Evolutionary conservation across 2,329 filamentous ascomycete genomes (phyloP), one percentile per base, ranked within the genome.

Genomic region (Trematosphaeria pertusa): DNA sequence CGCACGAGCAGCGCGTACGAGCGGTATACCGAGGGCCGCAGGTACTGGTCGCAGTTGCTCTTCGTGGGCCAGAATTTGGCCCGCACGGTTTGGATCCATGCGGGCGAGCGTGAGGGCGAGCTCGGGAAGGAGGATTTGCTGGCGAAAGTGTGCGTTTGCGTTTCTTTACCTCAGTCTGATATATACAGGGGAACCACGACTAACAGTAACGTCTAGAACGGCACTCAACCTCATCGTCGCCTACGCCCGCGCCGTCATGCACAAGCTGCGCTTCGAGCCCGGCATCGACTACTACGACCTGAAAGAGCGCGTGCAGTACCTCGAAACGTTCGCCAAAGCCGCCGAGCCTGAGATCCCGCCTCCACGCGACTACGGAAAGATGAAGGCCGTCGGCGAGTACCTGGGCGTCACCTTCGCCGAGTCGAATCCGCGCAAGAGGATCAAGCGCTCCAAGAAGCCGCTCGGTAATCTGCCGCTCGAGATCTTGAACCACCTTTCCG

Each of bases 381-480:
- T 86, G 75, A 89, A 91, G 72, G 73, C 76, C 2, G 69, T 81
- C 1, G 89, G 89, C 35, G 85, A 89, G 64, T 89, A 88, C 55
- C 80, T 95, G 0, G 90, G 90, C 3, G 71, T 95, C 5, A 84
- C 87, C 0, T 89, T 93, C 62, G 88, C 89, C 4, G 80, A 84
- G 47, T 88, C 85, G 41, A 94, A 94, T 72, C 90, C 90, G 0
- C 81, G 88, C 46, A 91, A 91, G 74, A 73, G 82, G 35, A 78
- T 94, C 71, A 94, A 94, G 79, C 81, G 82, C 33, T 82, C 88
- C 11, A 81, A 83, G 53, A 83, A 81, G 57, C 88, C 89, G 1
- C 79, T 93, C 10, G 90, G 90, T 43, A 92, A 95, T 69, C 78
- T 93, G n/a, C 90, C 90, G 0, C 78, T 93, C 7, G 90, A 95